A percentile compares a stretch with the other conserved stretches of the same genome.
Evolutionary conservation across 2,329 filamentous ascomycete genomes (phyloP).

Genomic region (Karstenula rhodostoma): DNA sequence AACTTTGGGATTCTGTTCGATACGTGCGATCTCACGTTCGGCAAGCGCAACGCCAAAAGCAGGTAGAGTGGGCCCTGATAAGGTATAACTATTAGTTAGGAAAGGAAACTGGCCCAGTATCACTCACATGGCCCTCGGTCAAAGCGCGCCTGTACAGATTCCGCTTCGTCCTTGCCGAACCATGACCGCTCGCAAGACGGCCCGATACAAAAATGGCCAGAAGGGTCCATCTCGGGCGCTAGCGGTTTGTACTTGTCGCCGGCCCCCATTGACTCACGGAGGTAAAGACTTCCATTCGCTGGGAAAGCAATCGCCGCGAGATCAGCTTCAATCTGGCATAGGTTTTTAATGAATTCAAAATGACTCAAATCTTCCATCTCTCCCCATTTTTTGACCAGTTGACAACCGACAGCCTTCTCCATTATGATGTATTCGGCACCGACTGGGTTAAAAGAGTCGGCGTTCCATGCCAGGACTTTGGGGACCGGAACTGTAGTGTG

Average conservation of each 20-base stretch:
- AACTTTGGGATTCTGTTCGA: constrained; percentile 17
- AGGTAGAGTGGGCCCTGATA: constrained; percentile 26
- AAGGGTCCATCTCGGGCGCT: constrained; percentile 17
- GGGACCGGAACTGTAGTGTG: constrained; percentile 35
- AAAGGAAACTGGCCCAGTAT: not conserved
- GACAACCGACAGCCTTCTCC: constrained; percentile 40
- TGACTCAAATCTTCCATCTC: constrained; percentile 33
- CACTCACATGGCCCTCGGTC: constrained; percentile 27
- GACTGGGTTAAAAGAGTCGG: constrained; percentile 37
- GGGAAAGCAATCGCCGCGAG: constrained; percentile 36
- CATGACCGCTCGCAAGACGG: constrained; percentile 28
- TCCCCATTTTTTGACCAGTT: constrained; percentile 42
- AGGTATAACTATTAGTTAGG: constrained; percentile 18
- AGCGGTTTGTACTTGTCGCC: constrained; percentile 17
- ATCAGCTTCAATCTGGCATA: constrained; percentile 35
- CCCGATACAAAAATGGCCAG: constrained; percentile 28
- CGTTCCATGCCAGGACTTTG: constrained; percentile 38
- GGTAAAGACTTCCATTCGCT: constrained; percentile 45
- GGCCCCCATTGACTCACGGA: constrained; percentile 21
- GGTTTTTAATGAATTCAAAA: constrained; percentile 35
- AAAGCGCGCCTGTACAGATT: constrained; percentile 12
- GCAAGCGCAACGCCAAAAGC: constrained; percentile 30
- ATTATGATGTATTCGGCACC: constrained; percentile 49
- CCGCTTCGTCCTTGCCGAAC: constrained; percentile 12
- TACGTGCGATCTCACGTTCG: constrained; percentile 24